Base-by-base conservation (phyloP, 2,329 filamentous ascomycete genomes). In the Lasiodiplodia sp. region DNA sequence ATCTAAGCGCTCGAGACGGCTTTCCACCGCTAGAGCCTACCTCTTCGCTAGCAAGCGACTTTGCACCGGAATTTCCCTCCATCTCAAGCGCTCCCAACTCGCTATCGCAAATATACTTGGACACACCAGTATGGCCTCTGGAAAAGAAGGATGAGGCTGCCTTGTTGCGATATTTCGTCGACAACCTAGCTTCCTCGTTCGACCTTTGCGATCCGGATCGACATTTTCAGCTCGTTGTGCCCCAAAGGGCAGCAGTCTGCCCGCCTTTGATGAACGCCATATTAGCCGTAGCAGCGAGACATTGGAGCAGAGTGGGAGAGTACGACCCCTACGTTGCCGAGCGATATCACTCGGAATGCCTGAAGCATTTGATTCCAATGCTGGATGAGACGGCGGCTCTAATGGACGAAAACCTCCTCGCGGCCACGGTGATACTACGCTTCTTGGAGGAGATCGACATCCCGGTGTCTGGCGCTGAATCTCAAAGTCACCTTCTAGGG, bases 221-320 rank as follows among this genome's bases (percentile, higher is more conserved):
- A 21, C 85, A 87, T 69, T 89, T 90, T 71, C 83, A 85, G 67
- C 79, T 82, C 0, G 78, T 85, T 6, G 86, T 89, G 0, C 87
- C 87, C 0, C 81, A 84, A 66, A 79, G 84, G 23, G 86, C 87
- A 4, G 81, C 81, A 14, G 81, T 77, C 1, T 87, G 83, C 65
- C 83, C 83, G 83, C 85, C 55, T 7, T 52, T 83, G 25, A 80
- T 82, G 74, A 81, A 82, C 51, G 80, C 81, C 25, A 80, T 82
- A 25, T 71, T 83, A 66, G 80, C 81, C 16, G 70, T 82, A 28
- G 81, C 80, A 40, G 80, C 81, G 23, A 79, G 80, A 37, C 80
- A 83, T 66, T 73, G 82, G 16, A 83, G 81, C 69, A 76, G 79
- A 4, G 81, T 78, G 5, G 75, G 75, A 1, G 71, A 75, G 11